Conservation (phyloP, 176 grass and related monocot genomes). For the Canna indica region DNA sequence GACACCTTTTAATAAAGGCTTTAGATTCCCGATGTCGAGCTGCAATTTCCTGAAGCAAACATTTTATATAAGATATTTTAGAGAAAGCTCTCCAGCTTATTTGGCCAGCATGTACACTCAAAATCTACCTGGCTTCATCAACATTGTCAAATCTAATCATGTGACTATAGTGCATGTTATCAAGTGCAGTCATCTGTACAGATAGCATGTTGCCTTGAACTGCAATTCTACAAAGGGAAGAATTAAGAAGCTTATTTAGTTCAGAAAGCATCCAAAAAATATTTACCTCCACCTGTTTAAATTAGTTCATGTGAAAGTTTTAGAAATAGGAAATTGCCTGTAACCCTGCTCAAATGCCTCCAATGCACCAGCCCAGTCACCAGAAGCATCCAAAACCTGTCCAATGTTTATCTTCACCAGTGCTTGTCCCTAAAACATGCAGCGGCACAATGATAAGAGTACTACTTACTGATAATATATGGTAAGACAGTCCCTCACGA, state of each 20-base stretch:
- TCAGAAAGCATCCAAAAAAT: constrained; percentile 7
- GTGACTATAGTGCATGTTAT: constrained; percentile 91
- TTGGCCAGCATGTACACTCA: not conserved
- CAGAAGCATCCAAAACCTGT: constrained; percentile 65
- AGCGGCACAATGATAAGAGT: not conserved
- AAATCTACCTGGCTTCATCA: constrained; percentile 66
- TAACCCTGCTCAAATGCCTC: constrained; percentile 91
- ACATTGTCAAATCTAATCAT: constrained; percentile 85
- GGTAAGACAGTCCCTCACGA: not conserved
- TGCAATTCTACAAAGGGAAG: constrained; percentile 57
- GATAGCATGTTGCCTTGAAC: constrained; percentile 50
- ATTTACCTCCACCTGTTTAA: not conserved
- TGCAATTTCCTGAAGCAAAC: constrained; percentile 48
- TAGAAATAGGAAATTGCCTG: constrained; percentile 40
- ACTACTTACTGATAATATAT: not conserved
- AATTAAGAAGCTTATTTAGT: constrained; percentile 7
- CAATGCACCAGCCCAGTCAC: constrained; percentile 62
- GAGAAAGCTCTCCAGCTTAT: not conserved
- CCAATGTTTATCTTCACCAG: constrained; percentile 91
- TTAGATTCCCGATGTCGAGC: constrained; percentile 52
- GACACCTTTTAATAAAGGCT: constrained; percentile 43
- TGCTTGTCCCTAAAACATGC: constrained; percentile 77
- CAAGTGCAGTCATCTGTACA: constrained; percentile 62
- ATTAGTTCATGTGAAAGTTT: constrained; percentile 2
- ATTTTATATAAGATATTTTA: not conserved